phyloP scores from a whole-genome alignment of 495 filamentous ascomycete species.

The Neurospora sp. region DNA sequence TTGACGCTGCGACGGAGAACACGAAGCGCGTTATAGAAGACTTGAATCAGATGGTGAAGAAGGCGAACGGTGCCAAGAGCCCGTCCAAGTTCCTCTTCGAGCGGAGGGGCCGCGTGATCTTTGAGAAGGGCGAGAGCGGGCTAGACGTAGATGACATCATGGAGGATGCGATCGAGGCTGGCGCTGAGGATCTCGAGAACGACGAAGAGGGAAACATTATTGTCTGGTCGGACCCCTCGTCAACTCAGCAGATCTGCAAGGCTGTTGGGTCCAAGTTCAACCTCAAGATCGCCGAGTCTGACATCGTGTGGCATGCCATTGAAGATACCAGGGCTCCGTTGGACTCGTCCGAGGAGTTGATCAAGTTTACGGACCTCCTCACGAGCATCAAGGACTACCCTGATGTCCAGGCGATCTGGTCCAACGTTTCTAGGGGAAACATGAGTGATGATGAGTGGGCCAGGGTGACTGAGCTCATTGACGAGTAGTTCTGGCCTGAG shows the following conservation, averaged over 20 bases:
- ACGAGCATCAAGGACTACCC: conserved; percentile 45
- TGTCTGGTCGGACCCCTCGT: conserved; percentile 62
- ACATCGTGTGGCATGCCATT: conserved; percentile 81
- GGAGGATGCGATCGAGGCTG: conserved; percentile 77
- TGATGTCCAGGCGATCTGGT: conserved; percentile 58
- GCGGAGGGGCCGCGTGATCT: conserved; percentile 58
- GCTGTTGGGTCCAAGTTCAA: conserved; percentile 45
- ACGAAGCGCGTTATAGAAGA: conserved; percentile 63
- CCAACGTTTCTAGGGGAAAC: conserved; percentile 42
- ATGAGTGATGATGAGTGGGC: conserved; percentile 38
- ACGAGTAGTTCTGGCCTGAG: conserved; percentile 4
- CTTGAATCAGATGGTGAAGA: conserved; percentile 56
- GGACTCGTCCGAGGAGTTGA: conserved; percentile 36
- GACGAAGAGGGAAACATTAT: conserved; percentile 60
- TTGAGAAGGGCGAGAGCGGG: conserved; percentile 47
- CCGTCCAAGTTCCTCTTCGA: conserved; percentile 78
- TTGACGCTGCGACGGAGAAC: conserved; percentile 69
- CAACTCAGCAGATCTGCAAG: conserved; percentile 55
- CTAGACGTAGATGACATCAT: conserved; percentile 62
- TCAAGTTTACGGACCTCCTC: conserved; percentile 44
- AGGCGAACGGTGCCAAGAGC: conserved; percentile 53
- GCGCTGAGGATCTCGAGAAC: conserved; percentile 67
- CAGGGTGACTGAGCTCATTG: conserved; percentile 37
- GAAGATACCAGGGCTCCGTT: conserved; percentile 60
- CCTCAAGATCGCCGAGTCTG: conserved; percentile 55